Conservation (phyloP, 257 asterid genomes). For the Cynanchum wilfordii region DNA sequence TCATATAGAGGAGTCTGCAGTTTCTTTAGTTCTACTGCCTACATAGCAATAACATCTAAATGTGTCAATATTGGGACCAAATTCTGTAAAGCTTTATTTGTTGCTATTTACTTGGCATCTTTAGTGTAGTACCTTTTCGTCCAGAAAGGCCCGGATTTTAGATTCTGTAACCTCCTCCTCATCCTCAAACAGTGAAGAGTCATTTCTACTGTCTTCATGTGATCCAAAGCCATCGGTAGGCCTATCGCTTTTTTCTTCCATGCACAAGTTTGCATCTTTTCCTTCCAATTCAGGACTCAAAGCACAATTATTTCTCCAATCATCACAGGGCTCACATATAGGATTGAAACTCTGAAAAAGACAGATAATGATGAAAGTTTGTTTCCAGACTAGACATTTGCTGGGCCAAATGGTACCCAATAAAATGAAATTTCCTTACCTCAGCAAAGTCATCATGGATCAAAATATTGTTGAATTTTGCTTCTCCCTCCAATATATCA, state of each 20-base stretch:
- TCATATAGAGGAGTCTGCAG: constrained; percentile 37
- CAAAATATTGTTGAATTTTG: constrained; percentile 11
- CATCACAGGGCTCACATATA: constrained; percentile 28
- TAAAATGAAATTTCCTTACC: constrained; percentile 21
- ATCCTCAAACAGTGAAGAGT: constrained; percentile 30
- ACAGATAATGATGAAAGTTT: not conserved
- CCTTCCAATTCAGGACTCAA: constrained; percentile 14
- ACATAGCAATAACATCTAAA: constrained; percentile 1
- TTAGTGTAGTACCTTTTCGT: constrained; percentile 28
- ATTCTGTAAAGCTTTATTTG: not conserved
- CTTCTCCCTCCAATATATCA: constrained; percentile 14
- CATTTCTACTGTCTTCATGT: constrained; percentile 17
- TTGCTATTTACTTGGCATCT: constrained; percentile 1
- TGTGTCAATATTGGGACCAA: not conserved
- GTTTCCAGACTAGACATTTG: not conserved
- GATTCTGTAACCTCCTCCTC: constrained; percentile 43
- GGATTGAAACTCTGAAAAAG: constrained; percentile 32
- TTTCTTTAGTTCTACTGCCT: constrained; percentile 36
- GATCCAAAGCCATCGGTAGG: constrained; percentile 12
- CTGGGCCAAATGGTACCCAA: constrained; percentile 2
- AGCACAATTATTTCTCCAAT: constrained; percentile 21
- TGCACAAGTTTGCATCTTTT: constrained; percentile 6
- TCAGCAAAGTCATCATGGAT: constrained; percentile 20
- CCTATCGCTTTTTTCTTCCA: constrained; percentile 12
- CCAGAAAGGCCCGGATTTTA: constrained; percentile 35